phyloP scores from a whole-genome alignment of 2,329 filamentous ascomycete genomes.

The Aspergillus sp. region DNA sequence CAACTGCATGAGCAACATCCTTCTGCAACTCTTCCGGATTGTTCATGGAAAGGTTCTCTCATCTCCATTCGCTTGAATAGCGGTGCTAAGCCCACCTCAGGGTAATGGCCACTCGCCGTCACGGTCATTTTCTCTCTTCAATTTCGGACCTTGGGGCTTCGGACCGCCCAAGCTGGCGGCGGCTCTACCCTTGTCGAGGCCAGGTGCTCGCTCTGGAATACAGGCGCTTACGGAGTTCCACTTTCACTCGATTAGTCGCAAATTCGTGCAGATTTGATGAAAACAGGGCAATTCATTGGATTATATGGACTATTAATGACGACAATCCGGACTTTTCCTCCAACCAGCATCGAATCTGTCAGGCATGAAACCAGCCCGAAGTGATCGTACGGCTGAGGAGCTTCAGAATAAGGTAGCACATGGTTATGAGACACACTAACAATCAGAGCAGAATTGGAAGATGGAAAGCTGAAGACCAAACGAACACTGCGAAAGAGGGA shows the following conservation, averaged over 20 bases:
- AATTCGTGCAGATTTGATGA: slow-evolving; percentile 17
- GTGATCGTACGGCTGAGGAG: slow-evolving; percentile 32
- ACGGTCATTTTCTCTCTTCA: neutral
- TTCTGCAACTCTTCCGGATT: neutral
- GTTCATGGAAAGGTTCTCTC: neutral
- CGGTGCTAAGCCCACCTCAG: neutral
- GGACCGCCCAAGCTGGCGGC: slow-evolving; percentile 12
- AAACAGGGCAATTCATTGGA: slow-evolving; percentile 31
- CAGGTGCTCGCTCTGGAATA: slow-evolving; percentile 37
- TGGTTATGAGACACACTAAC: slow-evolving; percentile 34
- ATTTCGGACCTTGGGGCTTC: neutral
- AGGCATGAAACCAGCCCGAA: slow-evolving; percentile 28
- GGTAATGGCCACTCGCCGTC: neutral
- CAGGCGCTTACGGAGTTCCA: slow-evolving; percentile 41
- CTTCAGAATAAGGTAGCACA: slow-evolving; percentile 23
- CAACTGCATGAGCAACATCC: neutral
- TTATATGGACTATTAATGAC: slow-evolving; percentile 5
- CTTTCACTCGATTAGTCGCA: slow-evolving; percentile 24
- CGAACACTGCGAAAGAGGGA: slow-evolving; percentile 25
- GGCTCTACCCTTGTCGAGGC: slow-evolving; percentile 32
- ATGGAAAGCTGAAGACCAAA: slow-evolving; percentile 22
- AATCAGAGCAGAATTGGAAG: slow-evolving; percentile 17
- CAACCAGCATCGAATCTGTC: slow-evolving; percentile 28
- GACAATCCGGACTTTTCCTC: slow-evolving; percentile 26
- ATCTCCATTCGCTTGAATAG: neutral